A percentile compares a stretch with the other conserved stretches of the same genome.
Conservation (phyloP, 345 rosid genomes). For the Theobroma cacao region DNA sequence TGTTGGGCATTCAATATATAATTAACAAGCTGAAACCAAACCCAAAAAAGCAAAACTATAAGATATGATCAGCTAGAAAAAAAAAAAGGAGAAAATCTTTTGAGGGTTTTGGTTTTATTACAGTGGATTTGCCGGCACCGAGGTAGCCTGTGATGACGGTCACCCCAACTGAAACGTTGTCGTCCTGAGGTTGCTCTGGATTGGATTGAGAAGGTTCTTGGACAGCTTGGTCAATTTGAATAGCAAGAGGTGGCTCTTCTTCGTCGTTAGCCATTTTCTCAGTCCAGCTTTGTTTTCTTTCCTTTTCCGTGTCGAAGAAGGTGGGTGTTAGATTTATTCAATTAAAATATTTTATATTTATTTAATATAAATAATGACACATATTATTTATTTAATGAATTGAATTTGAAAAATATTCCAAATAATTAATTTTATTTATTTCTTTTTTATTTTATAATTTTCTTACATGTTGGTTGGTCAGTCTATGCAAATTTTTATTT, state of each 20-base stretch:
- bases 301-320: neutral
- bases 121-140: constrained; percentile 96
- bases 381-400: no score
- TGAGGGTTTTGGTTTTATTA: constrained; percentile 26
- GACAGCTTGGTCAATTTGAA: constrained; percentile 34
- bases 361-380: no score
- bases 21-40: constrained; percentile 63
- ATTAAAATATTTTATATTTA: no score
- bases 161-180: constrained; percentile 56
- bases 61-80: neutral
- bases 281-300: neutral
- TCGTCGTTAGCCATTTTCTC: constrained; percentile 57
- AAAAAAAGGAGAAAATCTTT: neutral
- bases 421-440: no score
- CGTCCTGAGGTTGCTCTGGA: constrained; percentile 12
- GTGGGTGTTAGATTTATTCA: no score
- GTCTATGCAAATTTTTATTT: no score
- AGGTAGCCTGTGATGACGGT: constrained; percentile 92
- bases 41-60: neutral
- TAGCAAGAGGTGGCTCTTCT: constrained; percentile 69
- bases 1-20: constrained; percentile 73
- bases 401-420: no score
- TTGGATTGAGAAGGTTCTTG: neutral
- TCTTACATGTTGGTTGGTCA: no score
- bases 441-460: no score